Conservation (phyloP, 805 yeast species). For the Barnettozyma vustinii region DNA sequence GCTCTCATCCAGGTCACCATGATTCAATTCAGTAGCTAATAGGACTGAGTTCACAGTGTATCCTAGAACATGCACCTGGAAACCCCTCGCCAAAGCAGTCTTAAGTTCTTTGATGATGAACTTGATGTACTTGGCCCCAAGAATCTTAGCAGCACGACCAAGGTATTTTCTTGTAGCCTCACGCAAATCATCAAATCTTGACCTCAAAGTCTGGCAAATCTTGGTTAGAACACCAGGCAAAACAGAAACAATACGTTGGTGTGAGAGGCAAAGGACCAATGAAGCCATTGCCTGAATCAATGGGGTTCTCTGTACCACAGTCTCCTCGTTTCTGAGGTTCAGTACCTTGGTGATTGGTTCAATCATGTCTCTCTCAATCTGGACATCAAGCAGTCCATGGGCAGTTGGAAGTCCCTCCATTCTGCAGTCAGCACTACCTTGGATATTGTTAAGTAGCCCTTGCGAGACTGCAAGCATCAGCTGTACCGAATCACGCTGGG, state of each 20-base stretch:
- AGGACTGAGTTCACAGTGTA: slow-evolving; percentile 77
- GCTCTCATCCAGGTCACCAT: slow-evolving; percentile 73
- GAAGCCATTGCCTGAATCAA: slow-evolving; percentile 75
- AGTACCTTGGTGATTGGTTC: slow-evolving; percentile 59
- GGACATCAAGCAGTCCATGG: slow-evolving; percentile 35
- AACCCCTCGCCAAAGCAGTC: slow-evolving; percentile 78
- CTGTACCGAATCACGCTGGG: slow-evolving; percentile 51
- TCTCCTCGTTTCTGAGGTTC: slow-evolving; percentile 68
- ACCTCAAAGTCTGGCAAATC: slow-evolving; percentile 83
- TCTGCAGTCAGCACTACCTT: slow-evolving; percentile 15
- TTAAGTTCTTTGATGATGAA: slow-evolving; percentile 76
- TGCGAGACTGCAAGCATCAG: slow-evolving; percentile 53
- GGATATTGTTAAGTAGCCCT: slow-evolving; percentile 38
- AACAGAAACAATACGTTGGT: slow-evolving; percentile 47
- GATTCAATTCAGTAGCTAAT: slow-evolving; percentile 45
- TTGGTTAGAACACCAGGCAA: slow-evolving; percentile 81
- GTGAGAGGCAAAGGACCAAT: slow-evolving; percentile 56
- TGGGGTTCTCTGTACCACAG: slow-evolving; percentile 68
- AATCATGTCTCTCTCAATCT: slow-evolving; percentile 51
- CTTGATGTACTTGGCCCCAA: slow-evolving; percentile 70
- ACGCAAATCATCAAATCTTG: slow-evolving; percentile 81
- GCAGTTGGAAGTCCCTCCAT: slow-evolving; percentile 33
- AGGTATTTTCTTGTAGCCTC: slow-evolving; percentile 78
- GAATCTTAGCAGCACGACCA: slow-evolving; percentile 51
- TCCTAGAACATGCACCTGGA: slow-evolving; percentile 90